Evolutionary conservation across 306 rosid species (phyloP), one percentile per base, ranked within the genome.

Genomic region (Quercus suber): DNA sequence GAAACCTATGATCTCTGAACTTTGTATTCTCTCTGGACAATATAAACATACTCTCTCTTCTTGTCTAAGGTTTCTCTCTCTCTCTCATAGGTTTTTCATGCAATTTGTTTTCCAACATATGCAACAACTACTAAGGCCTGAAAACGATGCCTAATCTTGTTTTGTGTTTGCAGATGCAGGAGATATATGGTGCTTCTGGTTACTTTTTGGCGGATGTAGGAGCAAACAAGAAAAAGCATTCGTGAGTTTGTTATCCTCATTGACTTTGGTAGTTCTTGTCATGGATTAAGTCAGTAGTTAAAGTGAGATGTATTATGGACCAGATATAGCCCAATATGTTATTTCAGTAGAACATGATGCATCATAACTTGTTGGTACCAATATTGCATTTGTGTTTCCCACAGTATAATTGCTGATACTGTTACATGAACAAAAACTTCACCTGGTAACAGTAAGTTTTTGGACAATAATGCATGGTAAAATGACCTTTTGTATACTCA

Each of bases 121-220:
- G 71, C 31, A 37, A 68, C 76, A 51, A 71, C 25, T 31, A 60
- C 15, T 64, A 73, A 72, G 67, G 78, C 56, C 52, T 63, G 61
- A 79, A 55, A 73, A 74, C 73, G 79, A 84, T 73, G 25, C 76
- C 73, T 76, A 73, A 79, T 55, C 70, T 84, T 85, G 81, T 78
- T 80, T 80, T 35, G 70, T 72, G 84, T 78, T 55, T 87, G 84
- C 93, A 96, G 99, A 82, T 89, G 97, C 98, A 96, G 84, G 96
- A 90, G 70, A 83, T 23, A 65, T 96, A 91, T 84, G 94, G 97
- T 28, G 99, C 99, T 55, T 87, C 97, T 77, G 99, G 99, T 59
- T 96, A 90, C 94, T 96, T 90, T 83, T 71, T 80, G 82, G 98
- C 89, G 80, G 83, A 83, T 73, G 68, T 72, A 69, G 75, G 82